These are phyloP conservation scores for Penicillium soppii DNA, from an alignment of 495 filamentous ascomycete genomes.

Conservation along the genomic window DNA sequence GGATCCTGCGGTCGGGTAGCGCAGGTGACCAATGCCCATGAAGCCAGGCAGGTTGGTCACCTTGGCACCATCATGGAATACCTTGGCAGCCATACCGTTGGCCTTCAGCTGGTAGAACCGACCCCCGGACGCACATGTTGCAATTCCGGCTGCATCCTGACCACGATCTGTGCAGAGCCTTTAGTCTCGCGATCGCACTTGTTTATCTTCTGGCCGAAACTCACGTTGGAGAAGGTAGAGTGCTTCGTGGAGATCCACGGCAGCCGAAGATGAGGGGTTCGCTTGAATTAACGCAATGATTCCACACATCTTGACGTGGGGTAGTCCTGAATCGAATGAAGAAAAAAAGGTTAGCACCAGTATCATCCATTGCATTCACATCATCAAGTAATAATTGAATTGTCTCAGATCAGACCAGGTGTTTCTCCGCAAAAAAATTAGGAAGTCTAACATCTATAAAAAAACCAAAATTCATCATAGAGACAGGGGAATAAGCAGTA, in stretches of 20 bases:
- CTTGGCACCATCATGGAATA: conserved; percentile 76
- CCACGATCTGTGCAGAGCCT: conserved; percentile 53
- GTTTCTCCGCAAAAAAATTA: conserved; percentile 45
- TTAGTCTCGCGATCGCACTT: conserved; percentile 13
- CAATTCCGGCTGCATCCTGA: conserved; percentile 89
- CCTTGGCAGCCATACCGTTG: conserved; percentile 86
- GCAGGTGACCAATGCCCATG: conserved; percentile 86
- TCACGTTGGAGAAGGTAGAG: conserved; percentile 80
- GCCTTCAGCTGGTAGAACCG: conserved; percentile 89
- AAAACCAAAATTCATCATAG: conserved; percentile 48
- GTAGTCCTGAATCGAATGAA: conserved; percentile 12
- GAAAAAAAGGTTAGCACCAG: background rate
- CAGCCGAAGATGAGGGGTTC: conserved; percentile 61
- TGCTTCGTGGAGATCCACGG: conserved; percentile 82
- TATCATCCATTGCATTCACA: conserved; percentile 5
- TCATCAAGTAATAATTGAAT: conserved; percentile 12
- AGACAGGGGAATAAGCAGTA: conserved; percentile 11
- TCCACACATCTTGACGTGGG: conserved; percentile 68
- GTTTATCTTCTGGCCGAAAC: conserved; percentile 13
- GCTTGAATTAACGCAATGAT: conserved; percentile 81
- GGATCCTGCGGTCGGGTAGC: conserved; percentile 89
- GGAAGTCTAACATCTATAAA: conserved; percentile 54
- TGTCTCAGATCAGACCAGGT: conserved; percentile 37
- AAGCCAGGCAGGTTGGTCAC: conserved; percentile 78
- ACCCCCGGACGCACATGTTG: conserved; percentile 72